Percentiles rank a stretch among this genome's conserved stretches.
Conservation (phyloP, 441 rosid species). For the Pelargonium hybrid region DNA sequence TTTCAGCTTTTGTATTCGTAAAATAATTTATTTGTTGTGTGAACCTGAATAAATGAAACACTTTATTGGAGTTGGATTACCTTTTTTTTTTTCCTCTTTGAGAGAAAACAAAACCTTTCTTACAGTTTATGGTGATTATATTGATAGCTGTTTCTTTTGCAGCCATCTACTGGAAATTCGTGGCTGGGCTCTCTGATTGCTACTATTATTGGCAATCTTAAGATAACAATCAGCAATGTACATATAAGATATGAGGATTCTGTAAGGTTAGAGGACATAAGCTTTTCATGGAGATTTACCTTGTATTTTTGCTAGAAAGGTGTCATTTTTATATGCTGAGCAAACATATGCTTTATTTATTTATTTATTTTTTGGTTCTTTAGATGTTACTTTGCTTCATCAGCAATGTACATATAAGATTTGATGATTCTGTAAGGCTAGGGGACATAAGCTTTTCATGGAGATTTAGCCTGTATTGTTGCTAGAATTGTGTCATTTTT, state of each 20-base stretch:
- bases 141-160: conserved; percentile 26
- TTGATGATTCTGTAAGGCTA: conserved; percentile 83
- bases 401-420: conserved; percentile 94
- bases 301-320: too few species aligned
- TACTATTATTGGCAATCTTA: conserved; percentile 92
- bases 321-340: too few species aligned
- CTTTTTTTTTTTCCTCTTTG: too few species aligned
- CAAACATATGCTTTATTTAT: too few species aligned
- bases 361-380: too few species aligned
- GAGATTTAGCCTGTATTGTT: conserved; percentile 11
- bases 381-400: conserved; percentile 18
- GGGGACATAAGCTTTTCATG: conserved; percentile 22
- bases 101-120: too few species aligned
- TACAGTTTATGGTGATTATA: conserved; percentile 4
- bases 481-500: not conserved
- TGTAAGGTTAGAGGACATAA: conserved; percentile 48
- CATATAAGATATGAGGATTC: conserved; percentile 96
- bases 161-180: conserved; percentile 73
- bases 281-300: too few species aligned
- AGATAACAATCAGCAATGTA: conserved; percentile 91
- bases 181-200: conserved; percentile 92
- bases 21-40: too few species aligned
- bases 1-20: too few species aligned
- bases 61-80: too few species aligned
- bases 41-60: too few species aligned